Evolutionary conservation across 371 early-diverging fungal species (phyloP).

Genomic region (Massospora cicadina): DNA sequence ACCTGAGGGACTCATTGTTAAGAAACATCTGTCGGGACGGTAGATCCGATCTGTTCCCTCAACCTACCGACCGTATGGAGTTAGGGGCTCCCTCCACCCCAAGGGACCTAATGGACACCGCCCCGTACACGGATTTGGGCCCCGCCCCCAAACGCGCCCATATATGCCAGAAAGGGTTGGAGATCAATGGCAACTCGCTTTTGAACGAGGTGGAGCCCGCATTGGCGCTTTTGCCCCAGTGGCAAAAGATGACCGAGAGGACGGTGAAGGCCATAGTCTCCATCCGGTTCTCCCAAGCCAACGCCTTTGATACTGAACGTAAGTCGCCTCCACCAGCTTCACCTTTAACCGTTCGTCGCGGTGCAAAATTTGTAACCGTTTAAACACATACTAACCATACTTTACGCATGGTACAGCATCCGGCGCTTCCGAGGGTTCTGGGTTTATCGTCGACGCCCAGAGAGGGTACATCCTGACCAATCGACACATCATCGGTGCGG

Average conservation of each 20-base stretch:
- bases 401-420: constrained; percentile 19
- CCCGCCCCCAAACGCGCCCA: neutral
- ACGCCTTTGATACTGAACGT: constrained; percentile 65
- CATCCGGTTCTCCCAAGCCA: constrained; percentile 49
- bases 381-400: neutral
- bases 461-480: constrained; percentile 80
- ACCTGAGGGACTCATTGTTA: neutral
- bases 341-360: too few species aligned
- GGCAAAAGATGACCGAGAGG: constrained; percentile 45
- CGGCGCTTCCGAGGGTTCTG: constrained; percentile 46
- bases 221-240: constrained; percentile 16
- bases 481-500: constrained; percentile 72
- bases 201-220: neutral
- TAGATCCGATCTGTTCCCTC: neutral
- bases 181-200: neutral
- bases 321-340: too few species aligned
- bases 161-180: neutral
- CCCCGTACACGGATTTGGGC: neutral
- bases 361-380: neutral
- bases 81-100: neutral
- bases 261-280: constrained; percentile 60
- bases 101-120: neutral
- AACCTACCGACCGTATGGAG: neutral
- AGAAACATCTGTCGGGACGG: neutral
- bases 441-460: constrained; percentile 81